Evolutionary conservation across 139 green algal species (phyloP).

Genomic region (Closterium sp.): DNA sequence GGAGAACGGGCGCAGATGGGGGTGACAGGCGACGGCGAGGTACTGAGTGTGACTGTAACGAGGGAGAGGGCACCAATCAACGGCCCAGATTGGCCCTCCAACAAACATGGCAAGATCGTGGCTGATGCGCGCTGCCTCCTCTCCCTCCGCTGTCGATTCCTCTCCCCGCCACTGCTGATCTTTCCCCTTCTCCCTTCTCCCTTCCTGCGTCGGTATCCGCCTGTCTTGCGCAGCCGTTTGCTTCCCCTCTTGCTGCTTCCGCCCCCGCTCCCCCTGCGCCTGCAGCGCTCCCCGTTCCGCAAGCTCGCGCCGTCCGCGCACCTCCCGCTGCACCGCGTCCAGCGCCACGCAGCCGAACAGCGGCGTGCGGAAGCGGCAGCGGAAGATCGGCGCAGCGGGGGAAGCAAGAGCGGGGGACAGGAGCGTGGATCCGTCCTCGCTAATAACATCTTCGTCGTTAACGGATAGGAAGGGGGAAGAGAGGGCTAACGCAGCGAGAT

Average conservation of each 20-base stretch:
- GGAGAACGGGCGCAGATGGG: neutral
- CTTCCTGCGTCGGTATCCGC: neutral
- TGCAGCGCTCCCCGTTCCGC: neutral
- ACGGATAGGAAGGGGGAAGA: neutral
- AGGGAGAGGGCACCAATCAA: neutral
- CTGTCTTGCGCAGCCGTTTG: neutral
- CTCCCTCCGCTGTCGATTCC: neutral
- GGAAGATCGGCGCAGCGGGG: neutral
- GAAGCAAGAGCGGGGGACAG: neutral
- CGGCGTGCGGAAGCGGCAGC: neutral
- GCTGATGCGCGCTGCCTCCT: neutral
- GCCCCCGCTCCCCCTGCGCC: neutral
- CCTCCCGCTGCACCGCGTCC: neutral
- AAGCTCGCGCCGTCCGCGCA: neutral
- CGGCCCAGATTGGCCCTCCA: neutral
- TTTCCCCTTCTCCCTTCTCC: neutral
- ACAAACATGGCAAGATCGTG: neutral
- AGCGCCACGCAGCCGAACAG: neutral
- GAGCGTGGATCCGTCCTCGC: neutral
- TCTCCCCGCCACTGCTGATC: neutral
- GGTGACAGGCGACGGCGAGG: neutral
- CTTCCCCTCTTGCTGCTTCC: neutral
- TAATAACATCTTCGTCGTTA: neutral
- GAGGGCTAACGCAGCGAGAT: neutral
- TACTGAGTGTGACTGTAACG: neutral